phyloP scores from a whole-genome alignment of 768 basidiomycete species.

The Suillus weaverae region DNA sequence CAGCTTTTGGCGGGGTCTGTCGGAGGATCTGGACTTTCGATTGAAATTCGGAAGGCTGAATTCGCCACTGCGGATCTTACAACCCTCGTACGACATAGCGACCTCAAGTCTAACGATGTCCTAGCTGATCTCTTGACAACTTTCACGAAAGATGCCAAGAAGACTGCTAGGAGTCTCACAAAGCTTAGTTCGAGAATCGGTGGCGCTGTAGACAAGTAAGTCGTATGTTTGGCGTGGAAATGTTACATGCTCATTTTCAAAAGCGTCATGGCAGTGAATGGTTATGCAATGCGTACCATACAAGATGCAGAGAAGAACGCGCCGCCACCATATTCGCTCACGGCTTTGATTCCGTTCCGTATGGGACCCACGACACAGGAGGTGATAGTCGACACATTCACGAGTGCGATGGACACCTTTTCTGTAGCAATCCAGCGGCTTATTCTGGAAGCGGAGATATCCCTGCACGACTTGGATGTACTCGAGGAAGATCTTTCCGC shows the following conservation, averaged over 20 bases:
- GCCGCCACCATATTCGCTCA: conserved; percentile 28
- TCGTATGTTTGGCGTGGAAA: not conserved
- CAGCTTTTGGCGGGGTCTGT: conserved; percentile 59
- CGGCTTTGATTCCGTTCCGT: conserved; percentile 42
- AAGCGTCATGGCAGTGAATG: conserved; percentile 49
- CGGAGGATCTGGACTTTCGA: conserved; percentile 57
- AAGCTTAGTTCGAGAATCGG: conserved; percentile 66
- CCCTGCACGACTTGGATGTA: conserved; percentile 52
- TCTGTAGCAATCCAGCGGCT: conserved; percentile 53
- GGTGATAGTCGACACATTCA: conserved; percentile 55
- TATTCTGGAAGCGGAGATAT: conserved; percentile 65
- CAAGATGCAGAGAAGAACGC: conserved; percentile 32
- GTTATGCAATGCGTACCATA: conserved; percentile 65
- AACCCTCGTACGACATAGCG: conserved; percentile 60
- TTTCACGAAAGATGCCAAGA: conserved; percentile 64
- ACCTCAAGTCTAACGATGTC: conserved; percentile 57
- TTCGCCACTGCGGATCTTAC: conserved; percentile 73
- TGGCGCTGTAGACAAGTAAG: conserved; percentile 73
- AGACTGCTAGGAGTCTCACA: conserved; percentile 57
- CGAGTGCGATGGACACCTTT: conserved; percentile 61
- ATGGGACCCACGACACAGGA: conserved; percentile 38
- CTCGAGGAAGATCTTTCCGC: conserved; percentile 61
- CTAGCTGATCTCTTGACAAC: conserved; percentile 51
- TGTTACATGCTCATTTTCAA: not conserved
- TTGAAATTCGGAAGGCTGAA: conserved; percentile 74